Evolutionary conservation across 805 yeast species (phyloP).

Genomic region (Cyberlindnera maclurae): DNA sequence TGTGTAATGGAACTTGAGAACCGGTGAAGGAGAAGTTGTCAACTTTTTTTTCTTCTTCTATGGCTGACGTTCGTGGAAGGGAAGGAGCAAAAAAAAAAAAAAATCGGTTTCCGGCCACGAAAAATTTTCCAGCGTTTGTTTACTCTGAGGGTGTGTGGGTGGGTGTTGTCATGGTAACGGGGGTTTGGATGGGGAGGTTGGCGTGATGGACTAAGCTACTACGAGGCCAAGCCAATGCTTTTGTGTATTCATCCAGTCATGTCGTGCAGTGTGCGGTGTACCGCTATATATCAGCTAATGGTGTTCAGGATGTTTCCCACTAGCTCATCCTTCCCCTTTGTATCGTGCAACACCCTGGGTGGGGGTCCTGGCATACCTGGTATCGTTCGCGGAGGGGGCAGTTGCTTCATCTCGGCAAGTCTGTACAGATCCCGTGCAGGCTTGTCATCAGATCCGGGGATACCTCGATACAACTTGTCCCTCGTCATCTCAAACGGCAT

Average conservation of each 20-base stretch:
- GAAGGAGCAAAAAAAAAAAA: background rate
- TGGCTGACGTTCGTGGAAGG: background rate
- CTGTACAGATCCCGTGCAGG: slow-evolving; percentile 12
- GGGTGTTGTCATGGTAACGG: background rate
- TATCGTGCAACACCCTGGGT: slow-evolving; percentile 15
- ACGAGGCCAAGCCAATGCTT: too few relatives aligned
- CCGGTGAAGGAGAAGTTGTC: background rate
- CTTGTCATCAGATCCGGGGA: slow-evolving; percentile 24
- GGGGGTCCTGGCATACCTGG: slow-evolving; percentile 21
- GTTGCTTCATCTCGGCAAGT: slow-evolving; percentile 11
- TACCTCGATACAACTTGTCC: slow-evolving; percentile 14
- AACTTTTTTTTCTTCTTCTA: background rate
- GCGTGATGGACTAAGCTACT: too few relatives aligned
- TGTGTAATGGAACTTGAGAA: background rate
- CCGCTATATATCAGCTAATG: slow-evolving; percentile 6
- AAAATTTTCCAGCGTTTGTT: background rate
- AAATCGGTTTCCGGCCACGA: background rate
- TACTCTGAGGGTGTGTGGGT: too few relatives aligned
- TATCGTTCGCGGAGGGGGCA: slow-evolving; percentile 23
- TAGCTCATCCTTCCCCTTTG: slow-evolving; percentile 7
- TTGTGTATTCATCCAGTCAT: too few relatives aligned
- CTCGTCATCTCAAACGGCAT: slow-evolving; percentile 16
- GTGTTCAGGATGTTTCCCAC: slow-evolving; percentile 19
- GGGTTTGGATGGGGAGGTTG: too few relatives aligned
- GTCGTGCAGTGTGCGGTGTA: background rate